Evolutionary conservation across 176 grass and related monocot genomes (phyloP).

Genomic region (Avena eriantha): DNA sequence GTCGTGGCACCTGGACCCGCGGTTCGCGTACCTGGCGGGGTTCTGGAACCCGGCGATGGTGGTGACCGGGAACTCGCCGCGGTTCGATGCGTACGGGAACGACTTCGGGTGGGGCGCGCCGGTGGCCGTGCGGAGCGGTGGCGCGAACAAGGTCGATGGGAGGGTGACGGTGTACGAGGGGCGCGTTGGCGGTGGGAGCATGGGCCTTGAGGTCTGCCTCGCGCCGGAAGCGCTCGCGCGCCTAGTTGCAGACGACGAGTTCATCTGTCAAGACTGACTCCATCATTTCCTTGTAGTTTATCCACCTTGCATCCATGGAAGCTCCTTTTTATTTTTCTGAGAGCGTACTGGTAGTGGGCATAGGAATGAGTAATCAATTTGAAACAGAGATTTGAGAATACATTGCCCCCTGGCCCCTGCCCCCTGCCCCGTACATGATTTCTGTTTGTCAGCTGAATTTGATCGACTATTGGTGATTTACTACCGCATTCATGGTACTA

Average conservation of each 20-base stretch:
- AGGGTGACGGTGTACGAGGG: constrained; percentile 36
- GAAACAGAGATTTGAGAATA: too few species aligned
- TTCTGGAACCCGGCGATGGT: constrained; percentile 18
- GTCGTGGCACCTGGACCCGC: neutral
- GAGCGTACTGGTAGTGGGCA: too few species aligned
- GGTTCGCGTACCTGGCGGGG: neutral
- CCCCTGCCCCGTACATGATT: neutral
- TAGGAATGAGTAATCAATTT: too few species aligned
- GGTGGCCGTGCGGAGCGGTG: constrained; percentile 7
- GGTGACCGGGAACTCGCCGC: constrained; percentile 23
- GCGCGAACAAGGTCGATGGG: constrained; percentile 40
- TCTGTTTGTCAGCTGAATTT: neutral
- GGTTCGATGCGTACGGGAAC: constrained; percentile 16
- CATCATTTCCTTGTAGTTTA: neutral
- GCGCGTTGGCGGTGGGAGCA: neutral
- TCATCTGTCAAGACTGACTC: neutral
- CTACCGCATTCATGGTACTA: neutral
- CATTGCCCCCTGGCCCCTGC: neutral
- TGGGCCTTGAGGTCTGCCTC: constrained; percentile 20
- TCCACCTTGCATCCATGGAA: neutral
- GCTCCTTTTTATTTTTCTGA: neutral
- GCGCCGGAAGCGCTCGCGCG: constrained; percentile 32
- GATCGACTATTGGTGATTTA: neutral
- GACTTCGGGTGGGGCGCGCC: neutral
- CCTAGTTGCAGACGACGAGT: constrained; percentile 23